phyloP scores from a whole-genome alignment of 495 filamentous ascomycete species.

The Cercophora samala region DNA sequence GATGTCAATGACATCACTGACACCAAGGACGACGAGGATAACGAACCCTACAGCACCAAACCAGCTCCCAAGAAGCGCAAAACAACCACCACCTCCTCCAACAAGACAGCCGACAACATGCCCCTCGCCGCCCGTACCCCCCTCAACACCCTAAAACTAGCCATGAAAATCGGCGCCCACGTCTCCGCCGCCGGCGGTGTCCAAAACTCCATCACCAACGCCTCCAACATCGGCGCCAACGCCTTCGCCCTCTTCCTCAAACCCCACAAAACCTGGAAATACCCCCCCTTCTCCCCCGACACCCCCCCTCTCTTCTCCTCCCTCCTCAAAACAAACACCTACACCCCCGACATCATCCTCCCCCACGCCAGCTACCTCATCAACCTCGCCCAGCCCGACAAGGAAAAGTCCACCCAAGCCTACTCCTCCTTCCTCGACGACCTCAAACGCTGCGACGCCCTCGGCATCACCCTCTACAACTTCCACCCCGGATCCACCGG shows the following conservation, averaged over 20 bases:
- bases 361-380: conserved; percentile 96
- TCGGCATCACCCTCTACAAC: conserved; percentile 89
- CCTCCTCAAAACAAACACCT: conserved; percentile 64
- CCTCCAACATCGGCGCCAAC: conserved; percentile 80
- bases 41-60: conserved; percentile 20
- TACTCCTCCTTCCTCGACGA: conserved; percentile 87
- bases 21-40: conserved; percentile 27
- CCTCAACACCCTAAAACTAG: conserved; percentile 55
- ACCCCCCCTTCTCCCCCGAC: conserved; percentile 68
- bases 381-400: conserved; percentile 83
- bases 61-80: conserved; percentile 41
- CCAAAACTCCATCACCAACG: conserved; percentile 82
- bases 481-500: conserved; percentile 90
- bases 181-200: conserved; percentile 88
- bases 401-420: conserved; percentile 76
- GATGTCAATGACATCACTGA: conserved; percentile 20
- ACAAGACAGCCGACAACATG: conserved; percentile 49
- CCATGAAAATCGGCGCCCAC: conserved; percentile 86
- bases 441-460: conserved; percentile 77
- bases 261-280: conserved; percentile 92
- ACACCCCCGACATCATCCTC: conserved; percentile 63
- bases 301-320: conserved; percentile 63
- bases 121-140: conserved; percentile 66
- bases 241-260: conserved; percentile 93
- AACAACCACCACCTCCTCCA: conserved; percentile 46